Conservation (phyloP, 1,284 basidiomycete genomes). For the Tilletiopsis washingtonensis region DNA sequence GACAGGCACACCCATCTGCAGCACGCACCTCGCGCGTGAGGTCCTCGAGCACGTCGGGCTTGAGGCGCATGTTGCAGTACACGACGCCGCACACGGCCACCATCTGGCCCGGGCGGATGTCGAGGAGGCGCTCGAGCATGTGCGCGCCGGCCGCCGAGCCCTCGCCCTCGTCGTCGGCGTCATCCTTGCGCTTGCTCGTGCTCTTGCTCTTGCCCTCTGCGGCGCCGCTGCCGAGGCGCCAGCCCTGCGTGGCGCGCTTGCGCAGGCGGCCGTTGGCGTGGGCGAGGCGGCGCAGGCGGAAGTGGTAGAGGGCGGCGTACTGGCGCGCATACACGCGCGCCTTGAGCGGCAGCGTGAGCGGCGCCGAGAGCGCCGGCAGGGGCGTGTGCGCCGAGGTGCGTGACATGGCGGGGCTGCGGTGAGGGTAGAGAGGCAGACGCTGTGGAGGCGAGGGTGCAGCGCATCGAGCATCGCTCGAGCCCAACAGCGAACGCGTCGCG, state of each 20-base stretch:
- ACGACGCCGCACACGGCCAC: constrained; percentile 91
- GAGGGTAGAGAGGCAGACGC: too few species aligned
- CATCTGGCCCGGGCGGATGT: constrained; percentile 72
- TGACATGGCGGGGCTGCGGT: too few species aligned
- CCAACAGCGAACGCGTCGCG: too few species aligned
- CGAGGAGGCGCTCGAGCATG: constrained; percentile 74
- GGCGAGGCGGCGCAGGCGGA: constrained; percentile 39
- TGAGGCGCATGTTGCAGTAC: constrained; percentile 96
- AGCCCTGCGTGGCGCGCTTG: constrained; percentile 17
- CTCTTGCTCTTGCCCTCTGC: constrained; percentile 10
- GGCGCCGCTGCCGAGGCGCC: constrained; percentile 8
- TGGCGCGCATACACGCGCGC: constrained; percentile 35
- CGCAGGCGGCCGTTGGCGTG: constrained; percentile 22
- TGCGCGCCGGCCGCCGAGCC: constrained; percentile 31
- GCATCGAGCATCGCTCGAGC: too few species aligned
- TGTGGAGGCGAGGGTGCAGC: too few species aligned
- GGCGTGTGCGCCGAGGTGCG: too few species aligned
- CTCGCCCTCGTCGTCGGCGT: constrained; percentile 3
- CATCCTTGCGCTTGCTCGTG: background rate
- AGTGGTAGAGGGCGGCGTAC: constrained; percentile 45
- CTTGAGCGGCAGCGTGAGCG: constrained; percentile 30
- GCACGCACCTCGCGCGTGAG: constrained; percentile 71
- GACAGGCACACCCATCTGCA: background rate
- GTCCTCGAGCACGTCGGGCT: constrained; percentile 93
- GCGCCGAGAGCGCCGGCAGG: too few species aligned